phyloP scores from a whole-genome alignment of 306 rosid species.

The Gillenia trifoliata region DNA sequence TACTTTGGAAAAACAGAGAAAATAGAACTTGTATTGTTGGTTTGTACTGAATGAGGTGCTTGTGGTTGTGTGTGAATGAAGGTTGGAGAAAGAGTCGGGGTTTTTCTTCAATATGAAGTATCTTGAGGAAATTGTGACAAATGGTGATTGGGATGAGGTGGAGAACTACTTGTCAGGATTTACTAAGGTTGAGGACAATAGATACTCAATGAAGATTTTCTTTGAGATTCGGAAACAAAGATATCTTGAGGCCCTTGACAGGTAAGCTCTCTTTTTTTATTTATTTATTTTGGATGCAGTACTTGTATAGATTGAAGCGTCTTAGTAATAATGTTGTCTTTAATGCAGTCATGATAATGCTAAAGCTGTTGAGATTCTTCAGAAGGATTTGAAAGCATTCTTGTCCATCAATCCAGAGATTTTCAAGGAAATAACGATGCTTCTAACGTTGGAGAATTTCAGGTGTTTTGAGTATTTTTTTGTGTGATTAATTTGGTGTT shows the following conservation, averaged over 20 bases:
- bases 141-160: constrained; percentile 86
- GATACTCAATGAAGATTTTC: constrained; percentile 71
- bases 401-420: constrained; percentile 57
- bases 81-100: constrained; percentile 87
- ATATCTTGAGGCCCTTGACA: constrained; percentile 73
- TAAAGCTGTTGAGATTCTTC: constrained; percentile 73
- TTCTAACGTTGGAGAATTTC: constrained; percentile 63
- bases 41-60: neutral
- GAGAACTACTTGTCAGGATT: constrained; percentile 77
- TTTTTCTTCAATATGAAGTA: constrained; percentile 78
- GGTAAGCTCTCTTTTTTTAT: constrained; percentile 37
- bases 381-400: constrained; percentile 70
- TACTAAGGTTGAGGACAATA: constrained; percentile 75
- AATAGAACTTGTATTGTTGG: neutral
- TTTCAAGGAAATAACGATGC: constrained; percentile 72
- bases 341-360: constrained; percentile 54
- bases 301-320: neutral
- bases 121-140: constrained; percentile 74
- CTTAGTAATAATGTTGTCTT: neutral
- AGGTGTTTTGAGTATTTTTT: constrained; percentile 30
- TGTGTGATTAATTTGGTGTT: neutral
- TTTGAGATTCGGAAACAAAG: constrained; percentile 84
- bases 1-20: neutral
- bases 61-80: constrained; percentile 14
- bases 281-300: neutral